These are phyloP conservation scores for Nicotiana attenuata DNA, from an alignment of 257 asterid species.

Conservation along the genomic window DNA sequence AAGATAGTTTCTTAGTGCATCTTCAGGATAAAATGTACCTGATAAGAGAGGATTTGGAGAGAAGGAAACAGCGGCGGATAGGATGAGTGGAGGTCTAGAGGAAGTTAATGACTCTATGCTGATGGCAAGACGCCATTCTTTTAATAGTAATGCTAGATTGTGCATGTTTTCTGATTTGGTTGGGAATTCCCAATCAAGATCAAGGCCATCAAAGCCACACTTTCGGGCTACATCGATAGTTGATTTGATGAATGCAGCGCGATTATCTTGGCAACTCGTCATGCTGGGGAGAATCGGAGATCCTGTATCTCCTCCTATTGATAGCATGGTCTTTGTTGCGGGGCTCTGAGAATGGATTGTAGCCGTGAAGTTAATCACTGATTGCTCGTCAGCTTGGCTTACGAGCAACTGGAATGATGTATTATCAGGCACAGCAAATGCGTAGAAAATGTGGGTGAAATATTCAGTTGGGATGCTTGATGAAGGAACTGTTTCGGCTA, in stretches of 20 bases:
- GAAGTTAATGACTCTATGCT: slow-evolving; percentile 24
- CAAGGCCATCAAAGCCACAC: slow-evolving; percentile 47
- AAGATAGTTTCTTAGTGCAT: slow-evolving; percentile 18
- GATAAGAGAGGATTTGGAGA: slow-evolving; percentile 29
- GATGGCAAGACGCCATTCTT: slow-evolving; percentile 38
- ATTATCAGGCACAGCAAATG: slow-evolving; percentile 35
- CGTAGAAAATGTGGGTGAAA: slow-evolving; percentile 55
- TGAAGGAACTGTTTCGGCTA: slow-evolving; percentile 29
- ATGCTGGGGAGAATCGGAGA: slow-evolving; percentile 9
- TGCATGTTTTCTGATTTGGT: slow-evolving; percentile 31
- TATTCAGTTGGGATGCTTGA: slow-evolving; percentile 36
- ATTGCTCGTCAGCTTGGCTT: slow-evolving; percentile 28
- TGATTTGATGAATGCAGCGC: slow-evolving; percentile 49
- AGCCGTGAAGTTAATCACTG: slow-evolving; percentile 37
- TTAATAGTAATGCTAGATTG: slow-evolving; percentile 35
- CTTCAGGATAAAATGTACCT: slow-evolving; percentile 23
- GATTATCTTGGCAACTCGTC: slow-evolving; percentile 17
- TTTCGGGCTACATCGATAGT: slow-evolving; percentile 35
- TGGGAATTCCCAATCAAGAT: slow-evolving; percentile 64
- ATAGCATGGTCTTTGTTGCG: slow-evolving; percentile 30
- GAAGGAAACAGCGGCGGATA: slow-evolving; percentile 46
- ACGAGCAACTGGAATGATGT: slow-evolving; percentile 33
- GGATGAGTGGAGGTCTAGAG: slow-evolving; percentile 29
- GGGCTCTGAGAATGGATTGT: slow-evolving; percentile 30
- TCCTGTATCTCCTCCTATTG: slow-evolving; percentile 49